These are phyloP conservation scores for Evansstolkia leycettana DNA, from an alignment of 495 filamentous ascomycete genomes.

Conservation along the genomic window DNA sequence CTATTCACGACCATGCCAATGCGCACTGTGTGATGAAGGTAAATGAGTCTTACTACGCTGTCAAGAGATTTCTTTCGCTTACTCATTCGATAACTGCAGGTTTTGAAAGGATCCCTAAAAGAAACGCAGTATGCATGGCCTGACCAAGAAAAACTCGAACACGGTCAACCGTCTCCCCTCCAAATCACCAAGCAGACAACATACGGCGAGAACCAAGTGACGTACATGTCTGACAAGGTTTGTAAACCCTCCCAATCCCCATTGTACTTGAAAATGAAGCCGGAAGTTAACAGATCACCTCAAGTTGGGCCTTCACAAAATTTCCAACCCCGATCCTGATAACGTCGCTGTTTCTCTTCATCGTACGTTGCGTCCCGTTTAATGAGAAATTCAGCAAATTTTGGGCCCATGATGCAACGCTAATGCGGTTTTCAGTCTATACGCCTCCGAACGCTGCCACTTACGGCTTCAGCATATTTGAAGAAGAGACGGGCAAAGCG, in stretches of 20 bases:
- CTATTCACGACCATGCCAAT: slow-evolving; percentile 81
- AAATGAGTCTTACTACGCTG: slow-evolving; percentile 1
- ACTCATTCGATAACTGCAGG: slow-evolving; percentile 15
- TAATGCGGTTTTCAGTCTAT: slow-evolving; percentile 46
- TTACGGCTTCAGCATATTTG: slow-evolving; percentile 61
- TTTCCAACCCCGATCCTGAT: slow-evolving; percentile 57
- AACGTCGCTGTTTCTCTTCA: slow-evolving; percentile 79
- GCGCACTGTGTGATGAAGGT: slow-evolving; percentile 65
- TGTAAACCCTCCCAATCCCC: too few relatives aligned
- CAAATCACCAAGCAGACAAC: slow-evolving; percentile 28
- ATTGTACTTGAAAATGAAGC: background rate
- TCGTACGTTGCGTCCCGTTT: too few relatives aligned
- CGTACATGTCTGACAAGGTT: slow-evolving; percentile 72
- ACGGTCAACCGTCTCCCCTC: slow-evolving; percentile 36
- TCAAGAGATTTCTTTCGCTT: background rate
- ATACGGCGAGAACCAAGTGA: slow-evolving; percentile 51
- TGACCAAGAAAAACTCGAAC: slow-evolving; percentile 29
- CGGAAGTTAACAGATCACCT: background rate
- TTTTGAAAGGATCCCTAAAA: slow-evolving; percentile 63
- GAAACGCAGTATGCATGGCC: slow-evolving; percentile 78
- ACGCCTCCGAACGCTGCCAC: slow-evolving; percentile 79
- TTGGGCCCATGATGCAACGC: background rate
- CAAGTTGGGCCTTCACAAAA: slow-evolving; percentile 68
- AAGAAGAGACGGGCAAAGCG: slow-evolving; percentile 57
- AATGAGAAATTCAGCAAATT: too few relatives aligned